These are phyloP conservation scores for Trypanosoma mega DNA, from an alignment of 208 protist genomes.

Conservation along the genomic window DNA sequence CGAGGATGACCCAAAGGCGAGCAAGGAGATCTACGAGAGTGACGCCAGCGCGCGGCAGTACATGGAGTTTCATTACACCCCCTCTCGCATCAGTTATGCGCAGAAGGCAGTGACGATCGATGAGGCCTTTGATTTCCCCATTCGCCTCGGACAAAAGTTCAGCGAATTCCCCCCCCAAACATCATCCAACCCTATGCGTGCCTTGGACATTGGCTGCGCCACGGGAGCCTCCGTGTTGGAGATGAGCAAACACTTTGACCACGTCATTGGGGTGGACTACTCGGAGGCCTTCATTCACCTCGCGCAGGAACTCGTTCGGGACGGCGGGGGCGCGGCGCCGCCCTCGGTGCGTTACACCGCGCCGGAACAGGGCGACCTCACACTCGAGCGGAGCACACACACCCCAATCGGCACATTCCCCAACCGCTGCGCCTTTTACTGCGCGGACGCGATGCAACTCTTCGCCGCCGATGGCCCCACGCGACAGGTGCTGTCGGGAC, in stretches of 20 bases:
- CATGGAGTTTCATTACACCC: slow-evolving; percentile 86
- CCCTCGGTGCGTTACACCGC: slow-evolving; percentile 46
- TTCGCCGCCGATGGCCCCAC: slow-evolving; percentile 22
- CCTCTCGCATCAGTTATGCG: slow-evolving; percentile 45
- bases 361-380: slow-evolving; percentile 63
- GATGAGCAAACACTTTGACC: slow-evolving; percentile 79
- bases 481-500: slow-evolving; percentile 20
- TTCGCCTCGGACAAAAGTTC: slow-evolving; percentile 62
- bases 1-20: slow-evolving; percentile 25
- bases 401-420: slow-evolving; percentile 31
- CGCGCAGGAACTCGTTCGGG: slow-evolving; percentile 41
- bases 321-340: background rate
- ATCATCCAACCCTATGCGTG: slow-evolving; percentile 23
- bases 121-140: slow-evolving; percentile 75
- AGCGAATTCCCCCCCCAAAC: slow-evolving; percentile 26
- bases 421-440: slow-evolving; percentile 52
- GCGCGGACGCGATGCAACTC: slow-evolving; percentile 66
- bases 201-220: slow-evolving; percentile 81
- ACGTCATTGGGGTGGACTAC: slow-evolving; percentile 78
- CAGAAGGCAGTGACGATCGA: slow-evolving; percentile 33
- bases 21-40: slow-evolving; percentile 65
- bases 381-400: slow-evolving; percentile 31
- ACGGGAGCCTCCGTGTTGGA: slow-evolving; percentile 77
- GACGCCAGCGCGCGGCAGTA: slow-evolving; percentile 63
- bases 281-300: slow-evolving; percentile 71